Conservation (phyloP, 2,329 filamentous ascomycete species). For the Xylariaceae sp. region DNA sequence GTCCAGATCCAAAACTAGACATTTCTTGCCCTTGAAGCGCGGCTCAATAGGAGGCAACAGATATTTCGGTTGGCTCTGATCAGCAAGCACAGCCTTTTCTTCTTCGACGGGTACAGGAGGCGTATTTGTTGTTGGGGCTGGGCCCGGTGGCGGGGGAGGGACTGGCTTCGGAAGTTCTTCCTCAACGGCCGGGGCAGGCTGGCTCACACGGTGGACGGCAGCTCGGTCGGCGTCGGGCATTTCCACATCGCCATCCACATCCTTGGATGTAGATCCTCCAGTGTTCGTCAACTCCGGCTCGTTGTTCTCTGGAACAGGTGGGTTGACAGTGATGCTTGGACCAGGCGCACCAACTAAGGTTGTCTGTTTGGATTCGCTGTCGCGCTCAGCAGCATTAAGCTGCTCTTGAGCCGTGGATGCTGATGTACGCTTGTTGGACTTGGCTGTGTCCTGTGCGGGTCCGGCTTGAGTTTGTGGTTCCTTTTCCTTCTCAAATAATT, state of each 20-base stretch:
- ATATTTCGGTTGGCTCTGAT: constrained; percentile 54
- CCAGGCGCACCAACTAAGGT: constrained; percentile 30
- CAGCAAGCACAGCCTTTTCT: constrained; percentile 39
- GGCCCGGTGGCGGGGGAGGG: constrained; percentile 43
- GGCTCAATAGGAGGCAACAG: constrained; percentile 78
- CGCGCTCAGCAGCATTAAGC: constrained; percentile 35
- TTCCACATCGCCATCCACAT: constrained; percentile 58
- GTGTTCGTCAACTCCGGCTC: constrained; percentile 31
- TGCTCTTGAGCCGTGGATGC: constrained; percentile 45
- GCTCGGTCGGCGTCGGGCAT: constrained; percentile 59
- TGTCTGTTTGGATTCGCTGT: constrained; percentile 44
- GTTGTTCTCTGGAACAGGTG: constrained; percentile 30
- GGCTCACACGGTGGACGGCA: constrained; percentile 36
- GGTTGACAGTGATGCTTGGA: constrained; percentile 38
- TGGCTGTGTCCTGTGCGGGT: constrained; percentile 28
- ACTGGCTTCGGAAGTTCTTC: constrained; percentile 36
- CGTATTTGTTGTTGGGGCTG: constrained; percentile 32
- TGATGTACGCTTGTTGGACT: constrained; percentile 41
- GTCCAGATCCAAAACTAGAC: constrained; percentile 89
- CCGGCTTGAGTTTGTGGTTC: constrained; percentile 25
- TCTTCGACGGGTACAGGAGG: constrained; percentile 32
- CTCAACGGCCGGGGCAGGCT: constrained; percentile 35
- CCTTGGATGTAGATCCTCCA: constrained; percentile 32
- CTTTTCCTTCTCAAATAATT: constrained; percentile 47
- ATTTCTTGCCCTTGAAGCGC: constrained; percentile 83